Base-by-base conservation (phyloP, 2,329 filamentous ascomycete species). In the Sporothrix pallida region DNA sequence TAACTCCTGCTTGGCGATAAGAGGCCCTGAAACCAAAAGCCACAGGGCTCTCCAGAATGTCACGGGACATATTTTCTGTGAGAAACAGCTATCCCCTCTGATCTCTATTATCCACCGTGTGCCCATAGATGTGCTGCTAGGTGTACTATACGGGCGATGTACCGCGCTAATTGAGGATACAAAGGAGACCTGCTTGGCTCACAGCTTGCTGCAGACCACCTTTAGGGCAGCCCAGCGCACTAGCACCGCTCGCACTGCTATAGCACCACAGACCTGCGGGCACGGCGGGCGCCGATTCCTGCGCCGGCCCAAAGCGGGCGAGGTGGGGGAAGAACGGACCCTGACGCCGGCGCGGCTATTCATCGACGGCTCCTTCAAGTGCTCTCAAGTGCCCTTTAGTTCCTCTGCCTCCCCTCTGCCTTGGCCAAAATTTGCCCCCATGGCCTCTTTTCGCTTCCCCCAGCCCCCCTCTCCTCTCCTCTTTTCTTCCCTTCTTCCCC, bases 151-250 rank as follows among this genome's bases (percentile, higher is more conserved):
- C 2, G 42, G 10, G 2, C 42, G 37, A 65, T 20, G 60, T 46
- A 65, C 60, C 37, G 13, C 60, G 60, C 60, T 65, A 65, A 65
- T 13, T 10, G 12, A 26, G 42, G n/a, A 9, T 23, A 65, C 60
- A 65, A 46, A 46, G 60, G 8, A 2, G 42, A 44, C 2, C 7
- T 9, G n/a, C 52, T 9, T 8, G 9, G 52, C 31, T 3, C 31
- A 37, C 2, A 3, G 31, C 31, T 6, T 6, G 31, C 31, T 37
- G 7, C 31, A 37, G 31, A 37, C 31, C 31, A 37, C 31, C 31
- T 37, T 6, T 37, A 6, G 31, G 7, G 31, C 31, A 37, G 31
- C 31, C 31, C 31, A 37, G 31, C 31, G 31, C 31, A 37, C 31
- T 37, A 37, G 5, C 31, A 37, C 7, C 31, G 31, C 23, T 26